Percentiles rank a stretch among this genome's conserved stretches.
Evolutionary conservation across 306 rosid genomes (phyloP).

Genomic region (Inga laurina): DNA sequence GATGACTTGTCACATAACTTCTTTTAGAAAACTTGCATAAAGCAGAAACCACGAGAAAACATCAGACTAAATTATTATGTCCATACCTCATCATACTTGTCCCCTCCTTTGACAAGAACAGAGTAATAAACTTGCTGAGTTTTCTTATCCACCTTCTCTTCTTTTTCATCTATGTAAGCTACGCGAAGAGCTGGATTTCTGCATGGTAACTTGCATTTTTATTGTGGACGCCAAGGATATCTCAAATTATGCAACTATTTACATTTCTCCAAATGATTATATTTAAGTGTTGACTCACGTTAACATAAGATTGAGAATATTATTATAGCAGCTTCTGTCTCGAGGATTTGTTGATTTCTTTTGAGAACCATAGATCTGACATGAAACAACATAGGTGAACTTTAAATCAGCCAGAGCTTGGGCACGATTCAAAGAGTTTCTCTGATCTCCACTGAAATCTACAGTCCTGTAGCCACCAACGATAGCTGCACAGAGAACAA

Average conservation of each 20-base stretch:
- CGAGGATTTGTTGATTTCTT: constrained; percentile 56
- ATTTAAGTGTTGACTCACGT: constrained; percentile 51
- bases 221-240: constrained; percentile 33
- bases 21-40: constrained; percentile 14
- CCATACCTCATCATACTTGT: constrained; percentile 89
- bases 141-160: constrained; percentile 53
- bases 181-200: constrained; percentile 85
- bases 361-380: constrained; percentile 82
- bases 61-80: constrained; percentile 13
- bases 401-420: constrained; percentile 89
- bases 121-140: constrained; percentile 61
- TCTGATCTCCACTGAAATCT: constrained; percentile 30
- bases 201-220: constrained; percentile 24
- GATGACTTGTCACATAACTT: constrained; percentile 9
- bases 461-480: constrained; percentile 46
- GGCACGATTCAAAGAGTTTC: constrained; percentile 40
- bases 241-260: constrained; percentile 13
- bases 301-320: constrained; percentile 83
- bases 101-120: constrained; percentile 95
- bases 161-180: constrained; percentile 90
- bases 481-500: constrained; percentile 48
- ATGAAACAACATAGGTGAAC: constrained; percentile 95
- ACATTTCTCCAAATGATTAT: constrained; percentile 25
- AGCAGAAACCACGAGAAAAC: constrained; percentile 13
- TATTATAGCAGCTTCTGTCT: constrained; percentile 59